These are phyloP conservation scores for Aspergillus unguis DNA, from an alignment of 2,329 filamentous ascomycete species.

Conservation along the genomic window DNA sequence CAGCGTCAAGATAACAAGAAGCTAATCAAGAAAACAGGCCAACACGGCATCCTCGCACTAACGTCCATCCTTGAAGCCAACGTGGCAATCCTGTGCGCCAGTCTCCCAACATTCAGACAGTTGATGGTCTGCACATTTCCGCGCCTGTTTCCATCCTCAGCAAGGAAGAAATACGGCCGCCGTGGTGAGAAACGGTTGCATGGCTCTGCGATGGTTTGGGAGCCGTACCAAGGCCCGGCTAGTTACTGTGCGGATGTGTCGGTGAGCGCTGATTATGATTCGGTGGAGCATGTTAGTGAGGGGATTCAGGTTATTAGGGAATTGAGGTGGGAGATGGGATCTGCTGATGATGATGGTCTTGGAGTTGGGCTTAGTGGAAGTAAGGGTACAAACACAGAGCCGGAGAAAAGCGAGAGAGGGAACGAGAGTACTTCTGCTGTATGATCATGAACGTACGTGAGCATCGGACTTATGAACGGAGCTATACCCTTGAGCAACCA, in stretches of 20 bases:
- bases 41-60: slow-evolving; percentile 23
- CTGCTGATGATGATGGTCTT: neutral
- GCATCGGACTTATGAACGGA: no score
- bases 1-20: neutral
- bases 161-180: slow-evolving; percentile 13
- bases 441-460: no score
- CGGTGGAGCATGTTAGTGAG: slow-evolving; percentile 4
- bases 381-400: neutral
- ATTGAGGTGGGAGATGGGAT: slow-evolving; percentile 8
- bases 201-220: neutral
- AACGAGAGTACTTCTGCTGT: neutral
- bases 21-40: neutral
- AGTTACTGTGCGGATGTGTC: slow-evolving; percentile 19
- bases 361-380: neutral
- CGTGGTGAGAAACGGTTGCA: slow-evolving; percentile 13
- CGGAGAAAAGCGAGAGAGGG: neutral
- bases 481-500: no score
- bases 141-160: slow-evolving; percentile 18
- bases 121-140: slow-evolving; percentile 27
- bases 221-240: slow-evolving; percentile 16
- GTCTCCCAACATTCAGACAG: slow-evolving; percentile 27
- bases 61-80: slow-evolving; percentile 33
- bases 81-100: slow-evolving; percentile 33
- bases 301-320: slow-evolving; percentile 31
- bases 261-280: slow-evolving; percentile 3